phyloP scores from a whole-genome alignment of 1,139 yeast species.

The Suhomyces bolitotheri region DNA sequence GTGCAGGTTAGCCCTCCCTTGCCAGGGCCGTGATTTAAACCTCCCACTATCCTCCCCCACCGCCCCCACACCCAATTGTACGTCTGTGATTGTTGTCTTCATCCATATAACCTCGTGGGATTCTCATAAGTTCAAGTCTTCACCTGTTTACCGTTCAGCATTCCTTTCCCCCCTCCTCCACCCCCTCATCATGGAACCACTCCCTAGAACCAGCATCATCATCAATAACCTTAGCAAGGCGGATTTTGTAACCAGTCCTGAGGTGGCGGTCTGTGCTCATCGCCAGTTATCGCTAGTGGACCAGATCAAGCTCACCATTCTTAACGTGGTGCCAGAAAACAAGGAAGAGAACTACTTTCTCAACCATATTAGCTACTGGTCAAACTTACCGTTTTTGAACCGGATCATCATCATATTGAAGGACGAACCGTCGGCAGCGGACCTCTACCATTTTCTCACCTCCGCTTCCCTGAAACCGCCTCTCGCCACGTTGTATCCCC shows the following conservation, averaged over 20 bases:
- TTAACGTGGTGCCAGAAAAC: constrained; percentile 23
- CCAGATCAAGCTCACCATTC: constrained; percentile 34
- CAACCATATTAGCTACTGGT: constrained; percentile 43
- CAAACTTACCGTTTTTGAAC: constrained; percentile 43
- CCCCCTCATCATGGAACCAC: constrained; percentile 8
- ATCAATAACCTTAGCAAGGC: constrained; percentile 35
- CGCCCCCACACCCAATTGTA: too few species aligned
- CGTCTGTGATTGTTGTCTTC: too few species aligned
- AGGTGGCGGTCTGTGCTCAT: background rate
- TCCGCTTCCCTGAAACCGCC: constrained; percentile 14
- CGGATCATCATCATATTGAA: constrained; percentile 44
- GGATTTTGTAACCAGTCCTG: constrained; percentile 27
- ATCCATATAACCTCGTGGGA: too few species aligned
- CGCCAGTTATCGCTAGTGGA: constrained; percentile 33
- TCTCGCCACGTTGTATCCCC: constrained; percentile 16
- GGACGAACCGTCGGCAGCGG: constrained; percentile 32
- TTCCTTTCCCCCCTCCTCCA: background rate
- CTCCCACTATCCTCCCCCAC: too few species aligned
- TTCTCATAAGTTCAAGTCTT: too few species aligned
- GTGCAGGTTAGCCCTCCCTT: too few species aligned
- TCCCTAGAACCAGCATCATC: constrained; percentile 37
- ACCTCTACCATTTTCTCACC: constrained; percentile 25
- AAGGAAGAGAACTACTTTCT: constrained; percentile 26
- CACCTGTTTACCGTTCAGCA: too few species aligned
- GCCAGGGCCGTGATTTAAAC: too few species aligned